phyloP scores from a whole-genome alignment of 108 stramenopile genomes.

The Craspedostauros australis region DNA sequence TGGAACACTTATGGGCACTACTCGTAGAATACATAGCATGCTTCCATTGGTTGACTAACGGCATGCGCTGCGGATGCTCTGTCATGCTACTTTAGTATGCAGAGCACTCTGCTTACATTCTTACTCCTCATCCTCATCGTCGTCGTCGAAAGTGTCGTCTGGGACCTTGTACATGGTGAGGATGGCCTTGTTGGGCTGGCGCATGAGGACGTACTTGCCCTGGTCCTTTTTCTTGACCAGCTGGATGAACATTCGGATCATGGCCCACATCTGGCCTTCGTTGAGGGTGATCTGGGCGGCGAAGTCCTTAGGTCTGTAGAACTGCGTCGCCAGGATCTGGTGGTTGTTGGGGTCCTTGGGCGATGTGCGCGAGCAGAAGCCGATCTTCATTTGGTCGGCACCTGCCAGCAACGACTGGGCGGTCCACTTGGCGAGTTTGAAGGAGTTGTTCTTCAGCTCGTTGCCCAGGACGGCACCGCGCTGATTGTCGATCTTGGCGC shows the following conservation, averaged over 20 bases:
- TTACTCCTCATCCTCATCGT: conserved; percentile 45
- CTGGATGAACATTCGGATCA: conserved; percentile 92
- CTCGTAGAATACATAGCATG: background rate
- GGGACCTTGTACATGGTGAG: conserved; percentile 93
- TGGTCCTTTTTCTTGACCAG: conserved; percentile 80
- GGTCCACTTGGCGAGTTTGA: conserved; percentile 98
- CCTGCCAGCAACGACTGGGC: conserved; percentile 93
- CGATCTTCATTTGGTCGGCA: conserved; percentile 97
- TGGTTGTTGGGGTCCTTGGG: conserved; percentile 91
- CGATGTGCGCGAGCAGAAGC: conserved; percentile 78
- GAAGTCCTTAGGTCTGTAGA: conserved; percentile 95
- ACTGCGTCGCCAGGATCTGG: conserved; percentile 90
- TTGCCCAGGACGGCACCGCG: conserved; percentile 93
- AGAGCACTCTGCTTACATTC: background rate
- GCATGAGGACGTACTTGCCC: conserved; percentile 96
- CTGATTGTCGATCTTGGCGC: conserved; percentile 92
- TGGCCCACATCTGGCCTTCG: conserved; percentile 96
- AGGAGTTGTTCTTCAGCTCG: conserved; percentile 97
- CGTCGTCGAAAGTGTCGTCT: conserved; percentile 84
- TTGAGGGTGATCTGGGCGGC: conserved; percentile 92
- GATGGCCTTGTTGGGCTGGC: conserved; percentile 94
- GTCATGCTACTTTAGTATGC: no score
- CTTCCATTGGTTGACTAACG: no score
- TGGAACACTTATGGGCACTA: background rate
- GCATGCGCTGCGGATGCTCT: no score